These are phyloP conservation scores for Gossypium aridum DNA, from an alignment of 441 rosid genomes.

Conservation along the genomic window DNA sequence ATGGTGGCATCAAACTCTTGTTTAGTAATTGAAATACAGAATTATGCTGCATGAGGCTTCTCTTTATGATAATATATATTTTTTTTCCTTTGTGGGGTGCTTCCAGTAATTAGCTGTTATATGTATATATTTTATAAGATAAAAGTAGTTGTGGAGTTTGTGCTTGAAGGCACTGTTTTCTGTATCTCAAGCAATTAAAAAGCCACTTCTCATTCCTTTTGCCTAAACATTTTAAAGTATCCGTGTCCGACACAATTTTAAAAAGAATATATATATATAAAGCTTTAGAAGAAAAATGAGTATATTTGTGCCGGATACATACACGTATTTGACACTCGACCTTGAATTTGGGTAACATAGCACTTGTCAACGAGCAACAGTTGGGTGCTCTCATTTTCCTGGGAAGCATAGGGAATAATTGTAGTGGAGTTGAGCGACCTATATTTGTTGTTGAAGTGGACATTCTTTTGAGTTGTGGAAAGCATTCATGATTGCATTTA, in stretches of 20 bases:
- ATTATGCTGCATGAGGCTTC: neutral
- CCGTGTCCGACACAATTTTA: neutral
- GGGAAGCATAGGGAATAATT: neutral
- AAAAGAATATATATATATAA: neutral
- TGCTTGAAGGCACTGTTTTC: neutral
- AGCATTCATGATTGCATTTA: neutral
- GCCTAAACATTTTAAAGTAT: neutral
- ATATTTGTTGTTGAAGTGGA: neutral
- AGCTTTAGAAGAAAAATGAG: too few relatives aligned
- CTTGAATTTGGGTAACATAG: neutral
- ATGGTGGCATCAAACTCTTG: neutral
- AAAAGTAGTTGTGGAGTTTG: neutral
- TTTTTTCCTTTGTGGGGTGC: neutral
- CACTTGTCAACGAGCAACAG: slow-evolving; percentile 11
- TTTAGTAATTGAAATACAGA: neutral
- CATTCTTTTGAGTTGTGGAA: neutral
- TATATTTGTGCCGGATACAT: neutral
- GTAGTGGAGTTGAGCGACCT: neutral
- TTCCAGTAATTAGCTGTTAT: neutral
- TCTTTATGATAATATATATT: neutral
- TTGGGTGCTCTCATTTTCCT: neutral
- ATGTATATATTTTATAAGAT: neutral
- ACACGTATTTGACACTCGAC: neutral
- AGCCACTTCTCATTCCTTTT: neutral
- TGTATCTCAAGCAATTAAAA: neutral